These are phyloP conservation scores for Vitis riparia DNA, from an alignment of 164 flowering plant genomes.

Conservation along the genomic window DNA sequence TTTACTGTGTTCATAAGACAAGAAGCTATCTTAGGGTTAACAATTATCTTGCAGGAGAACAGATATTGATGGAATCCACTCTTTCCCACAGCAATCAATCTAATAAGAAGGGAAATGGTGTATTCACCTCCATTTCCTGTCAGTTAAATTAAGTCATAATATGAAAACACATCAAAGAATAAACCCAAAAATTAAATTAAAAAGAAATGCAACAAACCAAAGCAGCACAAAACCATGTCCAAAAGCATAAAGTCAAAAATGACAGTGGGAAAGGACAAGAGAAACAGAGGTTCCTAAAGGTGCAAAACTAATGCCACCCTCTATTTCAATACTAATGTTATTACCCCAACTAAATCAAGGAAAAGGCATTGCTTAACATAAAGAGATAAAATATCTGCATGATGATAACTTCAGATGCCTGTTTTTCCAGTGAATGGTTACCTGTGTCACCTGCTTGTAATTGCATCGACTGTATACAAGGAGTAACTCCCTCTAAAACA, in stretches of 20 bases:
- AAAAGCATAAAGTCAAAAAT: not conserved
- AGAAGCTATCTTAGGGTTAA: too few species aligned
- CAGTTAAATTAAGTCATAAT: too few species aligned
- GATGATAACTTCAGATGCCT: not conserved
- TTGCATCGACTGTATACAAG: conserved; percentile 92
- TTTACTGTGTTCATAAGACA: too few species aligned
- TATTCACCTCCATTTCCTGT: too few species aligned
- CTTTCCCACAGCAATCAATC: too few species aligned
- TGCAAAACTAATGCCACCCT: not conserved
- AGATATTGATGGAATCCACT: too few species aligned
- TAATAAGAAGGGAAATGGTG: too few species aligned
- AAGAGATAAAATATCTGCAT: not conserved
- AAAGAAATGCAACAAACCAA: too few species aligned
- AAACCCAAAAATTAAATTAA: too few species aligned
- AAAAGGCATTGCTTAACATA: not conserved
- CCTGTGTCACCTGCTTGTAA: conserved; percentile 95
- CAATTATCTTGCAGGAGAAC: too few species aligned
- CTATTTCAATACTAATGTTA: not conserved
- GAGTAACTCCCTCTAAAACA: conserved; percentile 92
- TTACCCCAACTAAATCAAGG: not conserved
- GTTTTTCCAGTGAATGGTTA: conserved; percentile 21
- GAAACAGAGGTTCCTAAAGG: not conserved
- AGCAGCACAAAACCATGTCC: conserved; percentile 1
- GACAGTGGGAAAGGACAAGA: not conserved
- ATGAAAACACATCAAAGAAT: too few species aligned